A percentile compares a stretch with the other conserved stretches of the same genome.
Evolutionary conservation across 1,139 yeast species (phyloP).

Genomic region (Saccharomyces hybrid): DNA sequence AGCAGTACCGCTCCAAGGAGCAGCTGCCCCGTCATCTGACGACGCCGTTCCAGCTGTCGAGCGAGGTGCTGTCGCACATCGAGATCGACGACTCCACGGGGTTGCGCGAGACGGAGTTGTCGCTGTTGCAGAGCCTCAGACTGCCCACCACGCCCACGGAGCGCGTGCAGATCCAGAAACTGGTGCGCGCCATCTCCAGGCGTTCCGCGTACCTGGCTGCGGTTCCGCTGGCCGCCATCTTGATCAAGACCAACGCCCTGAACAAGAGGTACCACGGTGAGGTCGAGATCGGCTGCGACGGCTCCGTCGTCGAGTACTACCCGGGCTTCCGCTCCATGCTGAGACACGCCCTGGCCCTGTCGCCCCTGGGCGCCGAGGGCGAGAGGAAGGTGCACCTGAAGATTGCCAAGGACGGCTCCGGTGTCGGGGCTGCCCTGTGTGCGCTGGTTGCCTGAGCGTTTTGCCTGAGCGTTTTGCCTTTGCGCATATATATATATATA

Average conservation of each 20-base stretch:
- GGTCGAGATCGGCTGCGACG: constrained; percentile 91
- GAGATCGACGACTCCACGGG: constrained; percentile 74
- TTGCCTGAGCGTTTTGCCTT: not conserved
- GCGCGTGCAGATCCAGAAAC: constrained; percentile 57
- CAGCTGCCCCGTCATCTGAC: constrained; percentile 57
- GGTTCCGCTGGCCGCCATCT: constrained; percentile 77
- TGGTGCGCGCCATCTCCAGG: constrained; percentile 70
- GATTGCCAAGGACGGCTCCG: constrained; percentile 89
- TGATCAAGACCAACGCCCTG: constrained; percentile 49
- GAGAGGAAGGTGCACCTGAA: constrained; percentile 62
- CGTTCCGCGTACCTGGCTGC: constrained; percentile 85
- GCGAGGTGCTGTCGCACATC: constrained; percentile 76
- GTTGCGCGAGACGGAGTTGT: constrained; percentile 55
- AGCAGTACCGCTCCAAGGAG: constrained; percentile 45
- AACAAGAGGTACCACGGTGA: constrained; percentile 49
- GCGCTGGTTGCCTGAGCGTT: constrained; percentile 38
- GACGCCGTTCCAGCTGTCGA: constrained; percentile 68
- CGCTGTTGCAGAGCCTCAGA: constrained; percentile 55
- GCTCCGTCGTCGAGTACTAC: constrained; percentile 84
- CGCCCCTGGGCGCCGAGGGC: constrained; percentile 64
- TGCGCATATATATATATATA: not conserved
- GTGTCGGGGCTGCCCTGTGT: constrained; percentile 93
- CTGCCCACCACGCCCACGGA: constrained; percentile 61
- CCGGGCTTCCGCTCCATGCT: constrained; percentile 77
- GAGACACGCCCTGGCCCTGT: constrained; percentile 62